Evolutionary conservation across 2,329 filamentous ascomycete species (phyloP).

Genomic region (Hypoxylon rubiginosum): DNA sequence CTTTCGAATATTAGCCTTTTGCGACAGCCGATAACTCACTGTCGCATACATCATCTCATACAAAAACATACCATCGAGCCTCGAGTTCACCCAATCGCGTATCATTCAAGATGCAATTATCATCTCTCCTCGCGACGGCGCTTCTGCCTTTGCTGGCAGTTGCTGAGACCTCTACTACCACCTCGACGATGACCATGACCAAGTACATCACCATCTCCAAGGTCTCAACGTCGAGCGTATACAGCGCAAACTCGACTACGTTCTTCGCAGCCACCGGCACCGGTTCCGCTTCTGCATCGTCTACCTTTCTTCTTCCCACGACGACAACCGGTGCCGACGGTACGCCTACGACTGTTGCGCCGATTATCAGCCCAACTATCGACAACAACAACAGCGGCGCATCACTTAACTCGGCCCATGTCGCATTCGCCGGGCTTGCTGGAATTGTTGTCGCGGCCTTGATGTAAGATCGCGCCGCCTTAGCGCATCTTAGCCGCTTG

Average conservation of each 20-base stretch:
- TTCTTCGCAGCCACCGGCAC: constrained; percentile 53
- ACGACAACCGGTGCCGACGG: constrained; percentile 49
- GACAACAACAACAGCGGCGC: constrained; percentile 59
- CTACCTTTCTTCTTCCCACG: constrained; percentile 43
- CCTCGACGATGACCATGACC: constrained; percentile 64
- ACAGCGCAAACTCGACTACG: constrained; percentile 53
- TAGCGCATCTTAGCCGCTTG: constrained; percentile 27
- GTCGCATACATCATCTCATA: constrained; percentile 28
- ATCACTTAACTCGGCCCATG: constrained; percentile 59
- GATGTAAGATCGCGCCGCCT: constrained; percentile 57
- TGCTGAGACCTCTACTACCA: constrained; percentile 59
- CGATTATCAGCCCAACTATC: constrained; percentile 53
- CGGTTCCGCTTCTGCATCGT: constrained; percentile 44
- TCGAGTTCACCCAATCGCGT: constrained; percentile 2
- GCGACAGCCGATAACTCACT: constrained; percentile 8
- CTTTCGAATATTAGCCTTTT: constrained; percentile 23
- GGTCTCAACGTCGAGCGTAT: constrained; percentile 52
- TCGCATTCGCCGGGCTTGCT: constrained; percentile 64
- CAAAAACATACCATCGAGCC: constrained; percentile 2
- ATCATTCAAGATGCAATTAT: constrained; percentile 57
- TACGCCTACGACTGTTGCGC: constrained; percentile 46
- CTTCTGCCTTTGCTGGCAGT: constrained; percentile 68
- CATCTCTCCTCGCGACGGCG: constrained; percentile 61
- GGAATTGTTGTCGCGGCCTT: constrained; percentile 66
- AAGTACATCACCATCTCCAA: constrained; percentile 66